These are phyloP conservation scores for Vinca major DNA, from an alignment of 305 asterid species.

Conservation along the genomic window DNA sequence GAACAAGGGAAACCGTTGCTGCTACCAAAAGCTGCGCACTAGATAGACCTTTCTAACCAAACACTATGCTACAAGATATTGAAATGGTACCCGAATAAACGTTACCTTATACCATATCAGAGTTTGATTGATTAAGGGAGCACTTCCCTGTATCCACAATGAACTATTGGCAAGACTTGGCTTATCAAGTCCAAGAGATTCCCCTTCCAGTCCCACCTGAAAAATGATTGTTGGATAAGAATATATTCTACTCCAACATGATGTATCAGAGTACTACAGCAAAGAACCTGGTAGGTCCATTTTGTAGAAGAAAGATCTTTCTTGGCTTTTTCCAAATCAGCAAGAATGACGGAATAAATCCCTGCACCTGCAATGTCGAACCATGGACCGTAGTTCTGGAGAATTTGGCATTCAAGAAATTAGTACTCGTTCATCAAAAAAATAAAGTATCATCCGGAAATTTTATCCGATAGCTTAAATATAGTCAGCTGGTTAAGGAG, in stretches of 20 bases:
- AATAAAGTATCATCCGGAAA: background rate
- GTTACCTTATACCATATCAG: constrained; percentile 82
- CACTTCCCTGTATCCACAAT: constrained; percentile 40
- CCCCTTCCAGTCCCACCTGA: constrained; percentile 81
- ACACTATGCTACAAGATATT: background rate
- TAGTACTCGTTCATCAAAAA: background rate
- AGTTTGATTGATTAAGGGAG: constrained; percentile 39
- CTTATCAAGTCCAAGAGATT: constrained; percentile 53
- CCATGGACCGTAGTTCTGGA: constrained; percentile 81
- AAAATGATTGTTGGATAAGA: background rate
- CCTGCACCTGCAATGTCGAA: constrained; percentile 67
- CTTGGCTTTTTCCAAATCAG: constrained; percentile 28
- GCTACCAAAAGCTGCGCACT: too few relatives aligned
- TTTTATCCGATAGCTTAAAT: background rate
- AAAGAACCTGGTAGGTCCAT: constrained; percentile 70
- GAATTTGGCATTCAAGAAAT: constrained; percentile 12
- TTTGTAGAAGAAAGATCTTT: constrained; percentile 41
- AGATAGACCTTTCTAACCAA: background rate
- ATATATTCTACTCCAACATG: background rate
- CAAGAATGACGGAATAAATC: constrained; percentile 36
- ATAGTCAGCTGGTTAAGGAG: background rate
- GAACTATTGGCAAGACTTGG: constrained; percentile 49
- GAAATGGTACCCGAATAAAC: constrained; percentile 10
- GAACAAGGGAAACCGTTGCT: too few relatives aligned
- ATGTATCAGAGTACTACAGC: constrained; percentile 9